phyloP scores from a whole-genome alignment of 2,329 filamentous ascomycete species.

The Fonsecaea multimorphosa region DNA sequence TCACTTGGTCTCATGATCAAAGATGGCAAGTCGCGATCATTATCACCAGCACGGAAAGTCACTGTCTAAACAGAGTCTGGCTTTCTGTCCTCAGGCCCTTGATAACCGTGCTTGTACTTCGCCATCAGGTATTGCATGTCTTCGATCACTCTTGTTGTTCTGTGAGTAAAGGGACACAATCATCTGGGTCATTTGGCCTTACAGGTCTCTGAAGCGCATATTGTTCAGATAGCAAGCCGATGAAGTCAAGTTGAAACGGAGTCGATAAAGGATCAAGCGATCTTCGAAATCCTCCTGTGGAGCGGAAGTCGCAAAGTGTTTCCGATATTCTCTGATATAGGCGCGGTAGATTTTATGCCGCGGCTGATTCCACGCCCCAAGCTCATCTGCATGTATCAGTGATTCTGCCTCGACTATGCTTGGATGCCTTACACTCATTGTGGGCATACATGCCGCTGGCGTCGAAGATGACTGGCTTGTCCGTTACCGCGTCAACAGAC shows the following conservation, averaged over 20 bases:
- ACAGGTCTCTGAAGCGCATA: not conserved
- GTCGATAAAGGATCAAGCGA: constrained; percentile 41
- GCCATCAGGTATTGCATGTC: not conserved
- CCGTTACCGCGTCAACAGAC: constrained; percentile 42
- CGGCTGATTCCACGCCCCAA: not conserved
- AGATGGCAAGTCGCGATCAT: too few species aligned
- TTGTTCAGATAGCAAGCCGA: not conserved
- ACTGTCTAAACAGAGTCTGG: not conserved
- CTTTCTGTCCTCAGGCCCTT: not conserved
- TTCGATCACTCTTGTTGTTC: not conserved
- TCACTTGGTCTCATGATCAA: not conserved
- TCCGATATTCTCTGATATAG: constrained; percentile 34
- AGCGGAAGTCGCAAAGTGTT: constrained; percentile 40
- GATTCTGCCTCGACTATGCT: constrained; percentile 36
- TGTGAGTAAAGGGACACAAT: not conserved
- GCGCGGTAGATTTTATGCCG: not conserved
- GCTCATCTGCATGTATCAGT: not conserved
- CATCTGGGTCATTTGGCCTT: not conserved
- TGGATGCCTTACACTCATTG: constrained; percentile 43
- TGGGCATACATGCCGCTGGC: constrained; percentile 49
- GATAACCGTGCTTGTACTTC: not conserved
- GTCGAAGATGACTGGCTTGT: constrained; percentile 47
- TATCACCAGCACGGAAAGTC: not conserved
- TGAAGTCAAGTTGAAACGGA: constrained; percentile 13
- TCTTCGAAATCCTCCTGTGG: constrained; percentile 42